Percentiles rank a stretch among this genome's conserved stretches.
Evolutionary conservation across 306 rosid species (phyloP).

Genomic region (Comarum palustre): DNA sequence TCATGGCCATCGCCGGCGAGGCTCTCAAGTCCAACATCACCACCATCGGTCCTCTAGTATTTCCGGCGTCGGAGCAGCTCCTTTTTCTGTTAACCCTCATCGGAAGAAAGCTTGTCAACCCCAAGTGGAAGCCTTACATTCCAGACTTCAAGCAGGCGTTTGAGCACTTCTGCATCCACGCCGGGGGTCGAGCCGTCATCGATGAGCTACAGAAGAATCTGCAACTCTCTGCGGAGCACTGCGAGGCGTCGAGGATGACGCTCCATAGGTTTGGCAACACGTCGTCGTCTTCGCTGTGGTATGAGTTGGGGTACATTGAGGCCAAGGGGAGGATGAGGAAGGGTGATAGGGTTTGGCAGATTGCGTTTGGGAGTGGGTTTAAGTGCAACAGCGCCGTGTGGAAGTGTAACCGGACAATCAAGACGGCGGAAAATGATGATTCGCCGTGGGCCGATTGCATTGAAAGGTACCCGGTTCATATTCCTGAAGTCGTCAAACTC

Average conservation of each 20-base stretch:
- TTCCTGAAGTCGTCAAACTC: constrained; percentile 90
- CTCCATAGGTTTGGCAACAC: constrained; percentile 89
- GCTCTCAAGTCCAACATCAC: constrained; percentile 89
- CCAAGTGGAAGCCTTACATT: constrained; percentile 92
- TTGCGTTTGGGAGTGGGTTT: constrained; percentile 89
- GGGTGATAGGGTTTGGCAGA: constrained; percentile 91
- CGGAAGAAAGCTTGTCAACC: constrained; percentile 74
- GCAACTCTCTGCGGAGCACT: constrained; percentile 81
- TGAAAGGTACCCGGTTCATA: constrained; percentile 76
- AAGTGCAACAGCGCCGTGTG: constrained; percentile 95
- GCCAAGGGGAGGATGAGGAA: constrained; percentile 86
- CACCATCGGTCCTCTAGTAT: constrained; percentile 87
- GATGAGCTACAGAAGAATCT: constrained; percentile 92
- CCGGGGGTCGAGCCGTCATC: constrained; percentile 89
- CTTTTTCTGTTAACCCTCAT: constrained; percentile 68
- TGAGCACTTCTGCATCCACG: constrained; percentile 95
- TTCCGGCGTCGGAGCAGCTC: constrained; percentile 90
- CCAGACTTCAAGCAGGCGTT: constrained; percentile 93
- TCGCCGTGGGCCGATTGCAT: constrained; percentile 91
- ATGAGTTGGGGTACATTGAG: constrained; percentile 73
- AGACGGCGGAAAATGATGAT: constrained; percentile 35
- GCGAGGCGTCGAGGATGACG: constrained; percentile 94
- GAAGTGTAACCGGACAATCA: constrained; percentile 72
- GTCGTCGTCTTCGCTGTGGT: constrained; percentile 93
- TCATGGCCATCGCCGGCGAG: constrained; percentile 97